Evolutionary conservation across 495 filamentous ascomycete species (phyloP), one percentile per base, ranked within the genome.

Genomic region (Penicillium argentinense): DNA sequence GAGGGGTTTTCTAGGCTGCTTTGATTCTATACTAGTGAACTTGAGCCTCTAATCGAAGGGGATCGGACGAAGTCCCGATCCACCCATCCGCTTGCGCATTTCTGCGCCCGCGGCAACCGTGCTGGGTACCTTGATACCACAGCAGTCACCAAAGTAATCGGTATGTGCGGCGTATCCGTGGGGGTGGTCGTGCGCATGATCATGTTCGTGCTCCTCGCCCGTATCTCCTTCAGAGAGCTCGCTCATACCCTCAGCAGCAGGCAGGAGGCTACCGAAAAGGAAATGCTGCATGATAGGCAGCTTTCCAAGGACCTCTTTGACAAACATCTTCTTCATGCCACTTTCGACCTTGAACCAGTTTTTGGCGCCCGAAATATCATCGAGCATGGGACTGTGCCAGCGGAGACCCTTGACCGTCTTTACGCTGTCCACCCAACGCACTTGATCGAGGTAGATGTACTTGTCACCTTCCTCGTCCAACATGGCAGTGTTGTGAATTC

Each of bases 221-320:
- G 75, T 71, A 11, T 73, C 73, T 50, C 79, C 79, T 27, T 70
- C 75, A 36, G 54, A 58, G 26, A 30, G 45, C 34, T 68, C 69
- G 30, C 83, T 85, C 93, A 97, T 97, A 2, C 82, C 88, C 45
- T 89, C 80, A 2, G 68, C 80, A 2, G 91, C 88, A 2, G 89
- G 85, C 3, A 99, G 71, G 28, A 98, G 69, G 33, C 76, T 78
- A 12, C 95, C 93, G 65, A 99, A 99, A 21, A 95, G 61, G 60
- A 99, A 97, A 64, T 99, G 95, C 62, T 99, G 93, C 85, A 97
- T 96, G 29, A 99, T 93, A 5, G 95, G 95, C 42, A 97, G 63
- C 69, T 99, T 99, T 18, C 86, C 81, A 32, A 99, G 69, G 1
- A 99, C 91, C 64, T 99, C 95, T 29, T 81, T 85, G 36, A 91